Conservation (phyloP, 768 basidiomycete genomes). For the Russula brevipes region DNA sequence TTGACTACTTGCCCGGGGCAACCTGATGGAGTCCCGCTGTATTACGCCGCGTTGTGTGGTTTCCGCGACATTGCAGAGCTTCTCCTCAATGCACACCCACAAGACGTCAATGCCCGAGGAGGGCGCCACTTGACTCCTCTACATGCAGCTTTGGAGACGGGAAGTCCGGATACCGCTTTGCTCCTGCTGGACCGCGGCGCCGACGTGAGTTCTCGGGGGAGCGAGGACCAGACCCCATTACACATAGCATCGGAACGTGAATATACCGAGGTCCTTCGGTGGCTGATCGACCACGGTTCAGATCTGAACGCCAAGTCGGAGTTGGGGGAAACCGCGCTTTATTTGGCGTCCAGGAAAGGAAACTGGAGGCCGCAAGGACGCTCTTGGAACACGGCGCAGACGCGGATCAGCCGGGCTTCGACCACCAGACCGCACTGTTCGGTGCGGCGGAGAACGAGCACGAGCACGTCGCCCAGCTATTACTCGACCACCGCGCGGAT, state of each 20-base stretch:
- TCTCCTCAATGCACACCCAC: not conserved
- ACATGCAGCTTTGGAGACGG: not conserved
- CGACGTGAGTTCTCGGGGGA: not conserved
- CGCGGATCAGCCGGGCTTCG: not conserved
- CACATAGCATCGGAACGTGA: not conserved
- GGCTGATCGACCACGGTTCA: not conserved
- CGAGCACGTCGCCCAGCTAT: not conserved
- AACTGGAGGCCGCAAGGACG: too few species aligned
- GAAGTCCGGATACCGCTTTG: not conserved
- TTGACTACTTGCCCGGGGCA: too few species aligned
- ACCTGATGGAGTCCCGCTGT: not conserved
- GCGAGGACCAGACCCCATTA: not conserved
- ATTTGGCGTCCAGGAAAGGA: not conserved
- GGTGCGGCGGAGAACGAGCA: not conserved
- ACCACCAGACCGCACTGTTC: not conserved
- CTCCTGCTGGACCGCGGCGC: not conserved
- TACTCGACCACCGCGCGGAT: not conserved
- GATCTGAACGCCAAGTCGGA: not conserved
- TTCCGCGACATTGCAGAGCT: not conserved
- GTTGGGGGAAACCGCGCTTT: not conserved
- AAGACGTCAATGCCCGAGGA: not conserved
- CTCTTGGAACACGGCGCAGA: not conserved
- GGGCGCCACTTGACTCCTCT: not conserved
- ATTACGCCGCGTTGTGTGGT: not conserved
- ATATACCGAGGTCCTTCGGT: not conserved